A percentile compares a stretch with the other conserved stretches of the same genome.
Evolutionary conservation across 2,329 filamentous ascomycete species (phyloP).

Genomic region (Botrytis byssoidea): DNA sequence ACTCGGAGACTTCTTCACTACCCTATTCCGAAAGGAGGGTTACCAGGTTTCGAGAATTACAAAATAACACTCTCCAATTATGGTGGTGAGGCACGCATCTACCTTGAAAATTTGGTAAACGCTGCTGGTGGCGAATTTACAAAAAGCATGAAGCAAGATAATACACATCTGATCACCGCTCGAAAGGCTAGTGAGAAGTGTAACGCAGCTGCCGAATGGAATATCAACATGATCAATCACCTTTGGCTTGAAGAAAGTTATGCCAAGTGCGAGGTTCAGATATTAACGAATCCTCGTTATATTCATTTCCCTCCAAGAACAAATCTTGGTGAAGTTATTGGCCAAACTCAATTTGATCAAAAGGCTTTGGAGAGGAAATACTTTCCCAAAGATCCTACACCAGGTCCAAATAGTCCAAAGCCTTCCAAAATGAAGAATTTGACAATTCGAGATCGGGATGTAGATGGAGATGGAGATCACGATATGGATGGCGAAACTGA

Average conservation of each 20-base stretch:
- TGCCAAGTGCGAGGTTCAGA: constrained; percentile 76
- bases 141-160: constrained; percentile 91
- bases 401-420: constrained; percentile 46
- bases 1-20: constrained; percentile 84
- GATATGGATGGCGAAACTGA: constrained; percentile 17
- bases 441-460: constrained; percentile 39
- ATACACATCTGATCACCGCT: constrained; percentile 93
- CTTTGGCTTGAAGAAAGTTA: constrained; percentile 98
- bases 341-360: constrained; percentile 78
- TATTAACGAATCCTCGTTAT: constrained; percentile 71
- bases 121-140: constrained; percentile 87
- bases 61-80: constrained; percentile 95
- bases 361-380: constrained; percentile 62
- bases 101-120: constrained; percentile 86
- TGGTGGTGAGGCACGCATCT: constrained; percentile 87
- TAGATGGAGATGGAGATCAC: constrained; percentile 41
- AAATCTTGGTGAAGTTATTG: constrained; percentile 89
- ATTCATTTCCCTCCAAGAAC: constrained; percentile 84
- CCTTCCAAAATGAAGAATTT: constrained; percentile 48
- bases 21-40: constrained; percentile 71
- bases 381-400: constrained; percentile 49
- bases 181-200: constrained; percentile 90
- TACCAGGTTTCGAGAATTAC: constrained; percentile 74
- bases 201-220: constrained; percentile 88
- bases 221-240: constrained; percentile 86